Base-by-base conservation (phyloP, 2,329 filamentous ascomycete species). In the Taxawa tesnikishii region DNA sequence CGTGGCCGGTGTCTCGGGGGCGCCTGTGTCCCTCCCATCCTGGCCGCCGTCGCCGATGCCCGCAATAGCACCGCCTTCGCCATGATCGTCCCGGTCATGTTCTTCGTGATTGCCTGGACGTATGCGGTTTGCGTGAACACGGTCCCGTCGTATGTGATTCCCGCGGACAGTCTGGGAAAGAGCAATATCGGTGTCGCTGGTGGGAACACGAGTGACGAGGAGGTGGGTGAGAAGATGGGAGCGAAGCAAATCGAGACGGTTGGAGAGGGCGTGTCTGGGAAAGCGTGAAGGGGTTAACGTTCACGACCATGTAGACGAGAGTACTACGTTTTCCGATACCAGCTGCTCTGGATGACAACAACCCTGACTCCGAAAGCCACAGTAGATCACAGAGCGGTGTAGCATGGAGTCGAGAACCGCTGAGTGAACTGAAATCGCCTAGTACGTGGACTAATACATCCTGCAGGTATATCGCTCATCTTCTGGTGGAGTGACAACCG, bases 1-100 rank as follows among this genome's bases (percentile, higher is more conserved):
- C 41, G 68, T 84, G 2, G 77, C 65, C 4, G 79, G 77, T 42
- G 79, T 87, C 1, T 64, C 11, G 81, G 82, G 10, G 82, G 82
- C 36, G 81, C 82, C 3, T 68, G 72, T 18, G 78, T 87, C 6
- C 82, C 82, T 1, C 76, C 82, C 0, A 62, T 87, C 18, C 69
- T 79, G 2, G 81, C 79, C 19, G 70, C 66, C 6, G 78, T 75
- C 1, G 73, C 78, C 4, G 80, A 87, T 47, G 49, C 57, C 34
- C 62, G 68, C n/a, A 68, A 73, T 37, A 57, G 67, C 26, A 79
- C 74, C 3, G 70, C 67, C 0, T 57, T 70, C 24, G 70, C 74
- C 4, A 79, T 83, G 72, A 60, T 74, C 7, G 75, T 84, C 2
- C 79, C 79, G 0, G 47, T 79, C 26, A 51, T 51, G 4, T 67